Base-by-base conservation (phyloP, 2,329 filamentous ascomycete genomes). In the Pyrenophora seminiperda region DNA sequence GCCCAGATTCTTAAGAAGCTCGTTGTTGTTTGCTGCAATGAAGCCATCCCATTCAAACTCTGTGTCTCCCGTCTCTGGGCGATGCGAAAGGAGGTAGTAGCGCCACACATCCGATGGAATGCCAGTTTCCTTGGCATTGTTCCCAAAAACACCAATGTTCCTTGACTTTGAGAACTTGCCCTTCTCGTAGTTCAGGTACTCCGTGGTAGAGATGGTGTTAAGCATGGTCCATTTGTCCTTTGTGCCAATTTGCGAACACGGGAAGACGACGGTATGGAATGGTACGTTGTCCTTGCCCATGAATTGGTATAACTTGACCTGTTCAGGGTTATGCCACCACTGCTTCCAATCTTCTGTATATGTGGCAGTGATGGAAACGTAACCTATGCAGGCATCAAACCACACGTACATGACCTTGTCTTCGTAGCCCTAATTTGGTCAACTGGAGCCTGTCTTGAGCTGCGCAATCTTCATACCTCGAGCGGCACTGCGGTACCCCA, bases 311-410 rank as follows among this genome's bases (percentile, higher is more conserved):
- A 97, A 83, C 68, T 88, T 83, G 39, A 97, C 91, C 27, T 96
- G 81, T 36, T 96, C 87, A 0, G 91, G 90, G 72, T 95, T 88
- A 68, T 88, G 86, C 92, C 92, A 97, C 92, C 92, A 97, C 68
- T 90, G 83, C 77, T 96, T 86, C 92, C 92, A 97, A 56, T 95
- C 81, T 36, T 86, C 82, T 4, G 91, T 96, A 73, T 96, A 96
- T 63, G 85, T 91, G 58, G 90, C 90, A 1, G 92, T 96, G 62
- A 97, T 97, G 1, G 91, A 96, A n/a, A 91, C 87, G 71, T 97
- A 97, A 15, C 92, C 92, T 66, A 96, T 94, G 74, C 90, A 94
- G 46, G 90, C 90, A 71, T 96, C 90, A 70, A 97, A 91, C 91
- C 88, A 90, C 53, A 96, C 91, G 68, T 97, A 97, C 59, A 97